These are phyloP conservation scores for Amoebophrya sp. DNA, from an alignment of 169 alveolate species.

Conservation along the genomic window DNA sequence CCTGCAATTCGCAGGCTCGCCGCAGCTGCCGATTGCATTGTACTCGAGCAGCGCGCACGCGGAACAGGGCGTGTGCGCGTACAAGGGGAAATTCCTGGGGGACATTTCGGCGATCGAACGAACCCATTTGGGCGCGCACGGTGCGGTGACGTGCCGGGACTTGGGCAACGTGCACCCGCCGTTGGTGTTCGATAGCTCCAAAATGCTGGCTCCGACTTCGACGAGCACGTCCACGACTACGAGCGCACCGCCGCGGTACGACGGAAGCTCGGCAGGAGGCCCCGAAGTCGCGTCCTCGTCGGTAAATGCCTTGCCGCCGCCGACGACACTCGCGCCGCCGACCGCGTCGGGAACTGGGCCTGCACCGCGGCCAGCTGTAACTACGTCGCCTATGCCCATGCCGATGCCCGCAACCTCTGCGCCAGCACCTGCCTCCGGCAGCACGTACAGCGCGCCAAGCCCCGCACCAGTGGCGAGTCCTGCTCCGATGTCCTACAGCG, in stretches of 20 bases:
- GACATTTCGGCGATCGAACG: background rate
- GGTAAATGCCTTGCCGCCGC: no score
- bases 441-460: no score
- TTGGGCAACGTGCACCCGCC: background rate
- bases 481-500: no score
- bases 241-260: background rate
- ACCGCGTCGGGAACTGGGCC: no score
- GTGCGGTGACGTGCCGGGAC: background rate
- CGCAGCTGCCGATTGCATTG: background rate
- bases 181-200: background rate
- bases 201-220: background rate
- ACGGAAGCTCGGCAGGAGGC: background rate
- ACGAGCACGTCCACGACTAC: background rate
- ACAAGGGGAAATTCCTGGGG: background rate
- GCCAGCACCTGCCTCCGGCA: no score
- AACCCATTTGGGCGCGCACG: background rate
- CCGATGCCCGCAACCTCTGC: no score
- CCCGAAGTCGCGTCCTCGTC: background rate
- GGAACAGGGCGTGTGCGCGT: background rate
- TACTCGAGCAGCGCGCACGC: background rate
- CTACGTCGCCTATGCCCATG: no score
- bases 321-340: no score
- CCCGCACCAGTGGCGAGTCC: no score
- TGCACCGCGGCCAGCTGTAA: no score
- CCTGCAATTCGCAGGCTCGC: background rate